These are phyloP conservation scores for Beta macrorhiza DNA, from an alignment of 179 eudicot genomes.

Conservation along the genomic window DNA sequence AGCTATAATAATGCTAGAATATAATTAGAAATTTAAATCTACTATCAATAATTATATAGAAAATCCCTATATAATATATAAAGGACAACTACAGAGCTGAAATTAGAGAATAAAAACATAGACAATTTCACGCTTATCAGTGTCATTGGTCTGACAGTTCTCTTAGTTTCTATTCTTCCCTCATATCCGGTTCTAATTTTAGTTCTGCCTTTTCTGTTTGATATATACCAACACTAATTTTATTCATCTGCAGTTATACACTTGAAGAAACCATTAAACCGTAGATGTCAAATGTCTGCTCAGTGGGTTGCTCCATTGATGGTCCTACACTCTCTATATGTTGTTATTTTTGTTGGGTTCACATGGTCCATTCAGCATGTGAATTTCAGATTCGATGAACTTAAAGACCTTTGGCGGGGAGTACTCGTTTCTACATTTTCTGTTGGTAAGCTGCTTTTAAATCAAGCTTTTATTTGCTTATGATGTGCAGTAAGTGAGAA, in stretches of 20 bases:
- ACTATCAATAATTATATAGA: too few relatives aligned
- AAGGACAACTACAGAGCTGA: too few relatives aligned
- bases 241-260: constrained; percentile 54
- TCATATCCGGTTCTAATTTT: not conserved
- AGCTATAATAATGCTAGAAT: too few relatives aligned
- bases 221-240: not conserved
- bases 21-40: too few relatives aligned
- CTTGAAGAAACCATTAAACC: constrained; percentile 56
- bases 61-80: too few relatives aligned
- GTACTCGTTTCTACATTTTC: constrained; percentile 59
- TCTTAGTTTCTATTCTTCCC: not conserved
- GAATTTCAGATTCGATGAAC: constrained; percentile 84
- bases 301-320: constrained; percentile 63
- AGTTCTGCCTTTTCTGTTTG: not conserved
- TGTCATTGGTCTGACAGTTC: not conserved
- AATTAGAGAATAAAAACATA: too few relatives aligned
- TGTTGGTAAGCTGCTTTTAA: constrained; percentile 50
- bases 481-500: not conserved
- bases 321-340: constrained; percentile 60
- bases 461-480: not conserved
- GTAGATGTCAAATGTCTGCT: constrained; percentile 67
- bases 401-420: constrained; percentile 92
- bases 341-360: constrained; percentile 60
- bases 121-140: too few relatives aligned
- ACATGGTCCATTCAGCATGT: constrained; percentile 70